Percentiles rank a stretch among this genome's conserved stretches.
phyloP scores from a whole-genome alignment of 208 protist genomes.

The Trichomonas tenax region DNA sequence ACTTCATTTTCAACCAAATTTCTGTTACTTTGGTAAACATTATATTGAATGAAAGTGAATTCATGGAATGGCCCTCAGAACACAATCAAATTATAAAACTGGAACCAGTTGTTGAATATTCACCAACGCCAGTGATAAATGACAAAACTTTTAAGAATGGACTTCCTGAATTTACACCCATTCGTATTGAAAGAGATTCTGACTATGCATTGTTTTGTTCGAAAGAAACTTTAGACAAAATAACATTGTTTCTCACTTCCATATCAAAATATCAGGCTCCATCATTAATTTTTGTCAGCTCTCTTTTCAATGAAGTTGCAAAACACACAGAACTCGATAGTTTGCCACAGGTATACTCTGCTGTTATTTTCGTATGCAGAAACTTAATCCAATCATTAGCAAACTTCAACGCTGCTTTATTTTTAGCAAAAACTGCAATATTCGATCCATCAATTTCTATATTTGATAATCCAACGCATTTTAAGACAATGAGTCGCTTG shows the following conservation, averaged over 20 bases:
- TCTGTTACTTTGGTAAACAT: background rate
- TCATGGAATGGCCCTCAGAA: background rate
- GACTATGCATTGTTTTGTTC: background rate
- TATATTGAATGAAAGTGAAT: background rate
- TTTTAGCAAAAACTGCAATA: background rate
- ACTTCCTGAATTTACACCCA: background rate
- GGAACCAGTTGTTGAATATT: background rate
- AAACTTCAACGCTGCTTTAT: background rate
- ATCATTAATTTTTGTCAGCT: background rate
- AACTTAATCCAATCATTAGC: background rate
- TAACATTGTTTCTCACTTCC: background rate
- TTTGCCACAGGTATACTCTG: background rate
- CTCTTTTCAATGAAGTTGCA: background rate
- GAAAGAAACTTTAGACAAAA: background rate
- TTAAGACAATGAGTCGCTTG: background rate
- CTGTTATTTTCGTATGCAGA: background rate
- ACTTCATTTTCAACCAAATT: background rate
- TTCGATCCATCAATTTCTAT: background rate
- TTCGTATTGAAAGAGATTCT: background rate
- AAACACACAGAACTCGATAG: background rate
- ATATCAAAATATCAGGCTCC: background rate
- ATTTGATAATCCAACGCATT: background rate
- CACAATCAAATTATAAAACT: background rate
- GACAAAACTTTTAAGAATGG: background rate
- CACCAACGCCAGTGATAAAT: background rate